A percentile compares a stretch with the other conserved stretches of the same genome.
These are phyloP conservation scores for Diplotaxis tenuifolia DNA, from an alignment of 345 rosid species.

Conservation along the genomic window DNA sequence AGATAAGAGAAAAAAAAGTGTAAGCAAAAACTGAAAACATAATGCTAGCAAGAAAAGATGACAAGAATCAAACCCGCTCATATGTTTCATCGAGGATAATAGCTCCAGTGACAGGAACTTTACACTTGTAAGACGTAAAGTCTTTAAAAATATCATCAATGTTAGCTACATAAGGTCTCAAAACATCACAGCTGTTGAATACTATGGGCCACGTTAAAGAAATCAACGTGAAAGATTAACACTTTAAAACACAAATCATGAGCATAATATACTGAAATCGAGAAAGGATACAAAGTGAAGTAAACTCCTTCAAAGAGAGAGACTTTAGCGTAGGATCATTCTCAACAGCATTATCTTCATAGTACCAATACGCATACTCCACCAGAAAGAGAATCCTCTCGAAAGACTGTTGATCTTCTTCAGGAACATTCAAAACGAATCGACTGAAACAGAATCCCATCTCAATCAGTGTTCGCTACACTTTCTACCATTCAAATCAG, in stretches of 20 bases:
- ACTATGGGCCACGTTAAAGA: conserved; percentile 51
- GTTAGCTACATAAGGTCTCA: conserved; percentile 89
- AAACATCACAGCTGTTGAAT: conserved; percentile 87
- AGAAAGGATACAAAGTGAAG: conserved; percentile 90
- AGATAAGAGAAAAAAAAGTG: not conserved
- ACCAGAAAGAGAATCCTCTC: conserved; percentile 96
- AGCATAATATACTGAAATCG: no score
- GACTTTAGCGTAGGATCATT: conserved; percentile 90
- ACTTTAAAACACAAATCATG: not conserved
- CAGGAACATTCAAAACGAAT: conserved; percentile 91
- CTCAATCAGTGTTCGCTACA: no score
- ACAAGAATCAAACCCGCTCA: conserved; percentile 69
- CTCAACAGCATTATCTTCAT: conserved; percentile 93
- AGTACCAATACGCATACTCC: conserved; percentile 98
- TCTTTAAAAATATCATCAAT: conserved; percentile 92
- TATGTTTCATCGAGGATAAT: conserved; percentile 89
- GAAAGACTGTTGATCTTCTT: conserved; percentile 96
- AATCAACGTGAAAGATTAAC: not conserved
- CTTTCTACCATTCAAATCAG: not conserved
- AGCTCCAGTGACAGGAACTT: conserved; percentile 98
- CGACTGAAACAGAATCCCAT: conserved; percentile 75
- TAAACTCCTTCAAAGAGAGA: conserved; percentile 82
- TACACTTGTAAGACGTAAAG: conserved; percentile 94
- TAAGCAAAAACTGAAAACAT: not conserved
- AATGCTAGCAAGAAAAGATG: not conserved